phyloP scores from a whole-genome alignment of 257 asterid genomes.

The Henckelia pumila region DNA sequence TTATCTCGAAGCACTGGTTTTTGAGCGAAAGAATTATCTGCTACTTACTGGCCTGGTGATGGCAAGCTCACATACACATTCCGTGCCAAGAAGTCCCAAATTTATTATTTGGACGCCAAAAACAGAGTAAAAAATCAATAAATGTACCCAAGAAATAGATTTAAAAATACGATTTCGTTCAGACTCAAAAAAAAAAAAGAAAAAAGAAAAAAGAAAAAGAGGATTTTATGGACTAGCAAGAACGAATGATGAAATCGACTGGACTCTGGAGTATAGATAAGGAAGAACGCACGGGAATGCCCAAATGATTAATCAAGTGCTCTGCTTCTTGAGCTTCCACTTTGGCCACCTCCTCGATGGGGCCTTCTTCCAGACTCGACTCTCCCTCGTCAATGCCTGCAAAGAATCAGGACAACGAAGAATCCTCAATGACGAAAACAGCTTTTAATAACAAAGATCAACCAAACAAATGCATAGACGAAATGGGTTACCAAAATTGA shows the following conservation, averaged over 20 bases:
- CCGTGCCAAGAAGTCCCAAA: no score
- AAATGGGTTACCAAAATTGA: constrained; percentile 29
- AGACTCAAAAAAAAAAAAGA: no score
- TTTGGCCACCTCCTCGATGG: constrained; percentile 75
- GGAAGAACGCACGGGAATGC: constrained; percentile 48
- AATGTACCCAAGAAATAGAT: not conserved
- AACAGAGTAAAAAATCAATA: not conserved
- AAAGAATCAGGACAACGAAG: not conserved
- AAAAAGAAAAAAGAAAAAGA: no score
- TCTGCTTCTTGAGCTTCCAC: constrained; percentile 72
- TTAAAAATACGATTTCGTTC: no score
- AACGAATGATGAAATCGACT: not conserved
- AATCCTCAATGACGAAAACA: not conserved
- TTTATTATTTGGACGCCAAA: no score
- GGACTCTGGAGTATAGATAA: not conserved
- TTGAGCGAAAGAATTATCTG: not conserved
- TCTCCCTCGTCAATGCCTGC: constrained; percentile 44
- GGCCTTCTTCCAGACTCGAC: constrained; percentile 48
- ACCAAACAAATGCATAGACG: not conserved
- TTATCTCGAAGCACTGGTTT: not conserved
- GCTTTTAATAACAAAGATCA: not conserved
- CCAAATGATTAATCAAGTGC: constrained; percentile 59
- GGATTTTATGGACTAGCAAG: not conserved
- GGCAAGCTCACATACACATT: no score
- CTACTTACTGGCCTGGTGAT: constrained; percentile 5